Evolutionary conservation across 2,329 filamentous ascomycete species (phyloP), one percentile per base, ranked within the genome.

Genomic region (Grosmannia huntii): DNA sequence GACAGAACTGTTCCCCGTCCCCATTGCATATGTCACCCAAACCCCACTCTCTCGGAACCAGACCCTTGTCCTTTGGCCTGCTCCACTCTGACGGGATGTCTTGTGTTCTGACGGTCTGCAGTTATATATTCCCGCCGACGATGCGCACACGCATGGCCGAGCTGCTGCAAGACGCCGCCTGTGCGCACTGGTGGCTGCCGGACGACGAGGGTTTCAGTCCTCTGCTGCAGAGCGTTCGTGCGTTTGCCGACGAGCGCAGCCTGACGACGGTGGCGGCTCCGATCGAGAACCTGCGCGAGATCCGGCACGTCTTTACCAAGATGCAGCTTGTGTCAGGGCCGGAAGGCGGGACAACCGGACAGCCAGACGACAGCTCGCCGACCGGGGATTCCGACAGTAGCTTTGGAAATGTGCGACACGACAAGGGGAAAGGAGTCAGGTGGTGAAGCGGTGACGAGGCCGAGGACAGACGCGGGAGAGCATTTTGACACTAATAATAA

Each of bases 101-200:
- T 25, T 49, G 46, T 11, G 21, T 46, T 55, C 61, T 55, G n/a
- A 50, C 49, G 46, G 5, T n/a, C 38, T 36, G 19, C 62, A 96
- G 92, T 46, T 96, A 95, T 68, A 87, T 96, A 27, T 91, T 89
- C 64, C 86, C 91, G 1, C 75, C 82, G 33, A 81, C 82, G 14
- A 84, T 92, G 65, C 86, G 92, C 59, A 76, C 74, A 36, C 85
- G 85, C 63, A 86, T 97, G 79, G 83, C 87, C 36, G 80, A 87
- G 53, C 70, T 89, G 27, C 96, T 94, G 77, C 76, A 80, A 60
- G 81, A 89, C 50, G 79, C 82, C 16, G 83, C 85, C 23, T 83
- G 90, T 57, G 81, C 82, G 51, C 78, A 85, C 59, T 96, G 90
- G 89, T 99, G 94, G 94, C 79, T 96, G 3, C 89, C 90, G 2